Base-by-base conservation (phyloP, 2,329 filamentous ascomycete genomes). In the Colletotrichum gloeosporioides region DNA sequence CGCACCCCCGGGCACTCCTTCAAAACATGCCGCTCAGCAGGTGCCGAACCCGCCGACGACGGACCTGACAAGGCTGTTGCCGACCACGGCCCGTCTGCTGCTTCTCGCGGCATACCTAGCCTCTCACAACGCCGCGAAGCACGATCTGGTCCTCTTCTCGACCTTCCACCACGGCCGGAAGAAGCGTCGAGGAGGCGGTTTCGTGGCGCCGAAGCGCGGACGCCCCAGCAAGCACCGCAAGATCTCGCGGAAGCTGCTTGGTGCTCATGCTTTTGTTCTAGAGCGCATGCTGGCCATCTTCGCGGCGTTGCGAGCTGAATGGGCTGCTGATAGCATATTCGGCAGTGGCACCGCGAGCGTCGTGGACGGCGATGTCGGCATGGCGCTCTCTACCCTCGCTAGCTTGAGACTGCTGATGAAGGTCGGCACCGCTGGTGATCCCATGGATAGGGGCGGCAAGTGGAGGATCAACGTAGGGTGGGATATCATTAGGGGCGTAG, bases 271-370 rank as follows among this genome's bases (percentile, higher is more conserved):
- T 2, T 97, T 97, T 80, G 90, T 95, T 8, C 86, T 96, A 16
- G 95, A 97, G 85, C 89, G 95, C 39, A 91, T 96, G 88, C 88
- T 96, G 70, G 94, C 95, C 9, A 95, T 97, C 29, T 94, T 95
- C 78, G 90, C 92, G 12, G 92, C 93, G 2, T 90, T 96, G 75
- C 84, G 92, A 18, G 83, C 81, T 25, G 91, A 92, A 82, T 92
- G 90, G 90, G 83, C 85, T 18, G 81, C 79, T 61, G 83, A 82
- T 49, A 79, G 78, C 22, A 82, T 81, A 12, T 75, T 87, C 86
- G 22, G 87, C 87, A 62, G 82, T 74, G n/a, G 87, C 87, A 61
- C 82, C 73, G 22, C 75, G 78, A 78, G 69, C 64, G 66, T 85
- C 10, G 81, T 90, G 2, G 90, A 92, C 78, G 87, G 87, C 34